Conservation (phyloP, 2,329 filamentous ascomycete genomes). For the Alternaria novae-zelandiae region DNA sequence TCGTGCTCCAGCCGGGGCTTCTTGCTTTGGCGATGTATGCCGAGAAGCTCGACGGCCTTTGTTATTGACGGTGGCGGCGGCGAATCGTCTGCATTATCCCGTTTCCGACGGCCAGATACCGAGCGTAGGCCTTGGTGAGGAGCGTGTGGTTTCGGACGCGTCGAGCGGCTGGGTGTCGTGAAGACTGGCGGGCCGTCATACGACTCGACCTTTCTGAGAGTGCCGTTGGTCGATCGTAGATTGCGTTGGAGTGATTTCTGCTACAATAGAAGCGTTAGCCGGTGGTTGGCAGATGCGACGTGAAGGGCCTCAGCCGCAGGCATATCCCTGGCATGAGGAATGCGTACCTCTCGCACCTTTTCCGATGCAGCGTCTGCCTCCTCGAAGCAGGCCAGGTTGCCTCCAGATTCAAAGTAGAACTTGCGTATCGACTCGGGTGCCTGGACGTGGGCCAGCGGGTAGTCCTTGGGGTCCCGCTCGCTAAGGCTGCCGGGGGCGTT, state of each 20-base stretch:
- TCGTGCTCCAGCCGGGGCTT: slow-evolving; percentile 51
- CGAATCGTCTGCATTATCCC: slow-evolving; percentile 44
- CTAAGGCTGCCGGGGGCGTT: slow-evolving; percentile 73
- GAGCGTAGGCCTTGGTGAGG: slow-evolving; percentile 31
- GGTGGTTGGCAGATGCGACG: slow-evolving; percentile 16
- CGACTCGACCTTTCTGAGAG: slow-evolving; percentile 48
- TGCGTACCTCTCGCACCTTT: slow-evolving; percentile 61
- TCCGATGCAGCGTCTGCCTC: slow-evolving; percentile 65
- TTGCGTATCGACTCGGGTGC: slow-evolving; percentile 80
- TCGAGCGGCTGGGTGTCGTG: slow-evolving; percentile 49
- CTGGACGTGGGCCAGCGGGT: slow-evolving; percentile 82
- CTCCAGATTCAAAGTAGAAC: slow-evolving; percentile 75
- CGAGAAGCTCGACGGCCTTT: slow-evolving; percentile 59
- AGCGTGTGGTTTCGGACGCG: slow-evolving; percentile 34
- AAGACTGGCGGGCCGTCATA: slow-evolving; percentile 52
- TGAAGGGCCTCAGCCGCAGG: slow-evolving; percentile 26
- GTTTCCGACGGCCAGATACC: slow-evolving; percentile 51
- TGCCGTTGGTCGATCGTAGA: slow-evolving; percentile 56
- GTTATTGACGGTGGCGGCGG: slow-evolving; percentile 61
- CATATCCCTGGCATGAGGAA: slow-evolving; percentile 20
- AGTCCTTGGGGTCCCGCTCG: slow-evolving; percentile 84
- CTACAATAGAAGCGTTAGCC: slow-evolving; percentile 45
- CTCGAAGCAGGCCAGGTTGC: slow-evolving; percentile 65
- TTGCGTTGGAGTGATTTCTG: slow-evolving; percentile 53
- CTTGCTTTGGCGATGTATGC: slow-evolving; percentile 58